These are phyloP conservation scores for Bretschneidera sinensis DNA, from an alignment of 345 rosid species.

Conservation along the genomic window DNA sequence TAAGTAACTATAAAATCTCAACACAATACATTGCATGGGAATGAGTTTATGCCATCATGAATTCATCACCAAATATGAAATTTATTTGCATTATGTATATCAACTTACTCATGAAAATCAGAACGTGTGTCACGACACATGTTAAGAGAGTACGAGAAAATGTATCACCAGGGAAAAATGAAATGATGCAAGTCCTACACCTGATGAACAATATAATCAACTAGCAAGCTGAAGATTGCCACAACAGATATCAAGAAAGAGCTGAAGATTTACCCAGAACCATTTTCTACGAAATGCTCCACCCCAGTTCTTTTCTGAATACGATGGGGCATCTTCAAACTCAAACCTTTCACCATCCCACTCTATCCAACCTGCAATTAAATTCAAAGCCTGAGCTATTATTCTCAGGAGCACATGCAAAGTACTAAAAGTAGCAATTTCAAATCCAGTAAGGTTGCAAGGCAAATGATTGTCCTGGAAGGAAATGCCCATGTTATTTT, in stretches of 20 bases:
- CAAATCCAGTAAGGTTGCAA: slow-evolving; percentile 12
- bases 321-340: slow-evolving; percentile 86
- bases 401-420: slow-evolving; percentile 4
- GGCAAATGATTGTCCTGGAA: background rate
- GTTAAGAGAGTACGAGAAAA: background rate
- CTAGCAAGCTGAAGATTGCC: slow-evolving; percentile 15
- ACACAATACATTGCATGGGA: no score
- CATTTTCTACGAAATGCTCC: slow-evolving; percentile 95
- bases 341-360: slow-evolving; percentile 93
- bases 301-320: slow-evolving; percentile 98
- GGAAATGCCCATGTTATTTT: background rate
- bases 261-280: slow-evolving; percentile 75
- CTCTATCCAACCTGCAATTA: slow-evolving; percentile 87
- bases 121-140: background rate
- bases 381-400: slow-evolving; percentile 13
- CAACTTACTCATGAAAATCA: background rate
- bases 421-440: slow-evolving; percentile 4
- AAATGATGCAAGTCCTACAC: no score
- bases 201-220: background rate
- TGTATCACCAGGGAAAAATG: background rate
- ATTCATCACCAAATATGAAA: background rate
- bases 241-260: slow-evolving; percentile 14
- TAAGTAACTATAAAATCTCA: no score
- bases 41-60: no score
- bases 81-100: background rate